A percentile compares a stretch with the other conserved stretches of the same genome.
These are phyloP conservation scores for Peronosclerospora sorghi DNA, from an alignment of 352 stramenopile species.

Conservation along the genomic window DNA sequence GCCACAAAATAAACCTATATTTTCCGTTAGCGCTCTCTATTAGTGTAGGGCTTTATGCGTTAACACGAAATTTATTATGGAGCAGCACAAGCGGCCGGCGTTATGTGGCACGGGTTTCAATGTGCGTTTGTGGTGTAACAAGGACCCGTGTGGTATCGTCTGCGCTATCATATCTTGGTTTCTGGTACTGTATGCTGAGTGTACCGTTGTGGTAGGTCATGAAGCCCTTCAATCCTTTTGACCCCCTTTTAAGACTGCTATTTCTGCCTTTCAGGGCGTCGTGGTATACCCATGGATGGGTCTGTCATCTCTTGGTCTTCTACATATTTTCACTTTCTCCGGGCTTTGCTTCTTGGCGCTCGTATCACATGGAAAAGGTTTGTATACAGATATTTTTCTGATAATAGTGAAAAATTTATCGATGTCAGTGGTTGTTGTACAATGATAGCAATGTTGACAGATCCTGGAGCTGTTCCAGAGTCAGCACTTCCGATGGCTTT, in stretches of 20 bases:
- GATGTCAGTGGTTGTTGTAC: slow-evolving; percentile 1
- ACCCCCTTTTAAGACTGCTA: slow-evolving; percentile 6
- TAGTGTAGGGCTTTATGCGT: neutral
- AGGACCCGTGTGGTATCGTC: slow-evolving; percentile 84
- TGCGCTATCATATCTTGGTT: slow-evolving; percentile 86
- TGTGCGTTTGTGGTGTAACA: slow-evolving; percentile 84
- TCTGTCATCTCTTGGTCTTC: slow-evolving; percentile 45
- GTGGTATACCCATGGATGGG: slow-evolving; percentile 88
- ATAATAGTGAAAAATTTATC: neutral
- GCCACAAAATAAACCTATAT: too few species aligned
- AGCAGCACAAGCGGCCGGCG: slow-evolving; percentile 34
- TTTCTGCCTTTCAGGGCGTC: slow-evolving; percentile 36
- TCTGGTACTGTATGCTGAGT: slow-evolving; percentile 87
- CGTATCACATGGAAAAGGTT: slow-evolving; percentile 89
- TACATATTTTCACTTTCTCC: slow-evolving; percentile 64
- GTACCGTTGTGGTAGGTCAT: slow-evolving; percentile 69
- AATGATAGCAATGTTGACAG: slow-evolving; percentile 90
- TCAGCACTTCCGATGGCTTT: slow-evolving; percentile 84
- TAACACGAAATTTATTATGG: slow-evolving; percentile 5
- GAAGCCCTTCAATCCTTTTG: neutral
- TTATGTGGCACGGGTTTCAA: slow-evolving; percentile 73
- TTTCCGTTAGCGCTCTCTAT: slow-evolving; percentile 1
- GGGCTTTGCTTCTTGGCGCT: slow-evolving; percentile 83
- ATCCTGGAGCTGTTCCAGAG: slow-evolving; percentile 94
- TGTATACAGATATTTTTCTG: neutral